These are phyloP conservation scores for Endotrypanum monterogeii DNA, from an alignment of 208 protist species.

Conservation along the genomic window DNA sequence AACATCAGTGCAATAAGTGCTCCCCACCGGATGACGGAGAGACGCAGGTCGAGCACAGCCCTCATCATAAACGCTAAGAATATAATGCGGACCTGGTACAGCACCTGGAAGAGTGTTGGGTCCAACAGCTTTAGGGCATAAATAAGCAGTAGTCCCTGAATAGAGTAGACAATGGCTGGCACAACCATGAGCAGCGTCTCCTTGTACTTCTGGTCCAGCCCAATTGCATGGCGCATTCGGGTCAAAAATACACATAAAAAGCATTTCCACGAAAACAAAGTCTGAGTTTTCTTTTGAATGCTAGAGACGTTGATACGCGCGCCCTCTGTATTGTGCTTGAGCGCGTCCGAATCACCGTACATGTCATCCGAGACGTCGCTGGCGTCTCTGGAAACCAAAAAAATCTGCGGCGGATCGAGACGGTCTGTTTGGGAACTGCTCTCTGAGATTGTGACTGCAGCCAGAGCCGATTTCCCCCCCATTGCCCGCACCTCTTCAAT, in stretches of 20 bases:
- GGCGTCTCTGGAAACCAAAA: too few species aligned
- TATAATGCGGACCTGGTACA: conserved; percentile 64
- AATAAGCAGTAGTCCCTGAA: conserved; percentile 60
- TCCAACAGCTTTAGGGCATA: conserved; percentile 52
- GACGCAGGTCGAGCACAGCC: conserved; percentile 21
- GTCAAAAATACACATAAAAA: neutral
- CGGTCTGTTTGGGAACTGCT: neutral
- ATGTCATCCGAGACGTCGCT: too few species aligned
- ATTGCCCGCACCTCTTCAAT: conserved; percentile 13
- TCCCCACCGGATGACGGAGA: conserved; percentile 51
- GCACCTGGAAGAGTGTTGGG: conserved; percentile 65
- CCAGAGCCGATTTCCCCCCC: neutral
- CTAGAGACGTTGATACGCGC: too few species aligned
- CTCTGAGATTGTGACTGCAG: neutral
- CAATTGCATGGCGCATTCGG: conserved; percentile 27
- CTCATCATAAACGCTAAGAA: conserved; percentile 52
- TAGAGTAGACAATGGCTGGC: conserved; percentile 53
- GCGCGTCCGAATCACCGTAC: too few species aligned
- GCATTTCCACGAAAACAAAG: neutral
- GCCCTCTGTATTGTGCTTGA: neutral
- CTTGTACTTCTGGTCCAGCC: conserved; percentile 20
- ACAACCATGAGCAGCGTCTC: conserved; percentile 48
- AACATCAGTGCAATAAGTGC: conserved; percentile 43
- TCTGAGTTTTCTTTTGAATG: too few species aligned
- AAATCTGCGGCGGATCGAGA: too few species aligned